Percentiles rank a stretch among this genome's conserved stretches.
Conservation (phyloP, 1,284 basidiomycete genomes). For the Sparassis latifolia region DNA sequence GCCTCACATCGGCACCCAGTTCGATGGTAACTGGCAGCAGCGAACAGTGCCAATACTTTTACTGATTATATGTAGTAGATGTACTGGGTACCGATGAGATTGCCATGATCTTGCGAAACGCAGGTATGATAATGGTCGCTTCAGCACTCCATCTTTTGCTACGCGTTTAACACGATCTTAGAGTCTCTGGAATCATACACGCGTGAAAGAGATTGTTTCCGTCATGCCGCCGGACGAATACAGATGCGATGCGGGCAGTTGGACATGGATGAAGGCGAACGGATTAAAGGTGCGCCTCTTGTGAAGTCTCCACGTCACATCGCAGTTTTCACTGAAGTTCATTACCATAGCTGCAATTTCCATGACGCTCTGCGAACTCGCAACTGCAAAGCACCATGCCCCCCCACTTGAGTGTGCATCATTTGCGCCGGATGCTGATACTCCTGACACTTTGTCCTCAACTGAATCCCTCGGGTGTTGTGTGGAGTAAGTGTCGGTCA, state of each 20-base stretch:
- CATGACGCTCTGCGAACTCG: conserved; percentile 71
- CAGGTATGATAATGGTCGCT: neutral
- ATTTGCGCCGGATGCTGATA: conserved; percentile 21
- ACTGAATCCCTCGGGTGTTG: conserved; percentile 14
- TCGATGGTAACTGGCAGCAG: neutral
- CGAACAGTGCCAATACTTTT: neutral
- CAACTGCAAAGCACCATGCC: conserved; percentile 59
- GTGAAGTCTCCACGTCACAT: neutral
- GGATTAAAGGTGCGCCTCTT: conserved; percentile 40
- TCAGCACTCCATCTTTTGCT: neutral
- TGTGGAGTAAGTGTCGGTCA: conserved; percentile 19
- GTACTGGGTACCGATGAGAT: conserved; percentile 4
- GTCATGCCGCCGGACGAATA: conserved; percentile 40
- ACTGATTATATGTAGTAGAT: conserved; percentile 1
- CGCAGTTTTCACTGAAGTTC: conserved; percentile 3
- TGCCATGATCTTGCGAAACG: neutral
- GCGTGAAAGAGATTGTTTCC: conserved; percentile 58
- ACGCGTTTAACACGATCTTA: neutral
- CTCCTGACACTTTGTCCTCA: conserved; percentile 1
- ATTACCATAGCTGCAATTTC: conserved; percentile 53
- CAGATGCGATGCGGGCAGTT: conserved; percentile 46
- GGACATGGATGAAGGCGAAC: conserved; percentile 51
- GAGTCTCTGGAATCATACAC: conserved; percentile 17
- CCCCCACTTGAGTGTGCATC: conserved; percentile 58
- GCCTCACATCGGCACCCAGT: neutral